These are phyloP conservation scores for Saccharomyces uvarum DNA, from an alignment of 1,139 yeast species.

Conservation along the genomic window DNA sequence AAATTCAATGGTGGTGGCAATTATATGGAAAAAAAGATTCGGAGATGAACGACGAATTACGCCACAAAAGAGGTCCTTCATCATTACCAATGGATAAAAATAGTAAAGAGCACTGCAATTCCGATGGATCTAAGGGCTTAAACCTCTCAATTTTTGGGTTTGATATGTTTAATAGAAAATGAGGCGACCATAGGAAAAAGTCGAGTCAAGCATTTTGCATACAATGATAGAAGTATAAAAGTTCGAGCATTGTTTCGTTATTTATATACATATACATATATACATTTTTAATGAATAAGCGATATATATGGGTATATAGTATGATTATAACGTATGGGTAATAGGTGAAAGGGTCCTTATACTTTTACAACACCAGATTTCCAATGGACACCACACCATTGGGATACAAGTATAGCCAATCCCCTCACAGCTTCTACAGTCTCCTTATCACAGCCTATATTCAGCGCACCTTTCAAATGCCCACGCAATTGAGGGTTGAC, in stretches of 20 bases:
- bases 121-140: constrained; percentile 9
- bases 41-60: constrained; percentile 55
- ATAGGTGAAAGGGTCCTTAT: constrained; percentile 4
- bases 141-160: constrained; percentile 17
- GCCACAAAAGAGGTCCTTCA: neutral
- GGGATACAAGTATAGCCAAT: constrained; percentile 57
- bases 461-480: constrained; percentile 76
- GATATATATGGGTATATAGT: neutral
- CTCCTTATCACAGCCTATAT: constrained; percentile 63
- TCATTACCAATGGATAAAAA: neutral
- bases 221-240: constrained; percentile 1
- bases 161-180: constrained; percentile 11
- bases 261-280: neutral
- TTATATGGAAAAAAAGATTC: constrained; percentile 68
- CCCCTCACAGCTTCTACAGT: constrained; percentile 55
- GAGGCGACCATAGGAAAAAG: neutral
- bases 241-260: neutral
- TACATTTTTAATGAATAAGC: neutral
- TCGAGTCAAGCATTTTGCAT: neutral
- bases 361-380: constrained; percentile 32
- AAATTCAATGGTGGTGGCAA: constrained; percentile 83
- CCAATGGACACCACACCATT: constrained; percentile 72
- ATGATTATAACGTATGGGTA: neutral
- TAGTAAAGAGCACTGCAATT: neutral
- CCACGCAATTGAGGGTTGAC: constrained; percentile 93